Conservation (phyloP, 2,329 filamentous ascomycete genomes). For the Cercospora sp. region DNA sequence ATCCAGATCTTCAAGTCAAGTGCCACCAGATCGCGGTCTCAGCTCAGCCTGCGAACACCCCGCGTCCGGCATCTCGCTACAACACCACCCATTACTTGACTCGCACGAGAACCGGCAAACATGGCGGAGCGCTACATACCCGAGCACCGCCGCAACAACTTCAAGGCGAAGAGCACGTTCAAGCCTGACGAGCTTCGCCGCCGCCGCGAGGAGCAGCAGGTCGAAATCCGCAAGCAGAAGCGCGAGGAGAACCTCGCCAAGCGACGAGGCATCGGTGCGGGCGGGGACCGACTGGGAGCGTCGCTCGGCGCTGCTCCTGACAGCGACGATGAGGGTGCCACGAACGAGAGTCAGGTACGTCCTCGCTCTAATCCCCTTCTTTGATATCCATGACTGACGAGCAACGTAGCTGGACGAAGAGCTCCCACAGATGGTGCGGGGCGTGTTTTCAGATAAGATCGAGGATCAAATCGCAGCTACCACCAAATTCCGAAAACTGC, state of each 20-base stretch:
- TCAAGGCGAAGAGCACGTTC: slow-evolving; percentile 99
- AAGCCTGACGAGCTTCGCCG: slow-evolving; percentile 98
- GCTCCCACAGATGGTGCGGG: slow-evolving; percentile 95
- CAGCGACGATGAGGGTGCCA: slow-evolving; percentile 94
- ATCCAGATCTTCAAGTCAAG: slow-evolving; percentile 4
- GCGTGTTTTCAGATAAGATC: slow-evolving; percentile 98
- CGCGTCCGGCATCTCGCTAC: slow-evolving; percentile 1
- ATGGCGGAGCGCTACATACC: slow-evolving; percentile 99
- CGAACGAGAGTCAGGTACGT: slow-evolving; percentile 93
- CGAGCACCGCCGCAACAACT: slow-evolving; percentile 97
- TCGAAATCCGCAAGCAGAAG: slow-evolving; percentile 98
- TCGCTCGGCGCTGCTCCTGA: slow-evolving; percentile 85
- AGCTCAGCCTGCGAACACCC: slow-evolving; percentile 3
- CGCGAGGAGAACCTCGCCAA: slow-evolving; percentile 98
- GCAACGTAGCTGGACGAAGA: slow-evolving; percentile 82
- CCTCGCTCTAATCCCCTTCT: not conserved
- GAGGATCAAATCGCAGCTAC: slow-evolving; percentile 96
- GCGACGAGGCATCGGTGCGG: slow-evolving; percentile 86
- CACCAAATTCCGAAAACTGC: slow-evolving; percentile 95
- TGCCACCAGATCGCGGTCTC: slow-evolving; percentile 8
- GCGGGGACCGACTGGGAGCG: slow-evolving; percentile 71
- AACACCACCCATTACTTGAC: slow-evolving; percentile 22
- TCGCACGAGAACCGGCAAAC: slow-evolving; percentile 42
- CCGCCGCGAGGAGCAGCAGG: slow-evolving; percentile 97
- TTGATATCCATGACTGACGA: slow-evolving; percentile 24